A percentile compares a stretch with the other conserved stretches of the same genome.
These are phyloP conservation scores for Wickerhamiella parazyma DNA, from an alignment of 805 yeast species.

Conservation along the genomic window DNA sequence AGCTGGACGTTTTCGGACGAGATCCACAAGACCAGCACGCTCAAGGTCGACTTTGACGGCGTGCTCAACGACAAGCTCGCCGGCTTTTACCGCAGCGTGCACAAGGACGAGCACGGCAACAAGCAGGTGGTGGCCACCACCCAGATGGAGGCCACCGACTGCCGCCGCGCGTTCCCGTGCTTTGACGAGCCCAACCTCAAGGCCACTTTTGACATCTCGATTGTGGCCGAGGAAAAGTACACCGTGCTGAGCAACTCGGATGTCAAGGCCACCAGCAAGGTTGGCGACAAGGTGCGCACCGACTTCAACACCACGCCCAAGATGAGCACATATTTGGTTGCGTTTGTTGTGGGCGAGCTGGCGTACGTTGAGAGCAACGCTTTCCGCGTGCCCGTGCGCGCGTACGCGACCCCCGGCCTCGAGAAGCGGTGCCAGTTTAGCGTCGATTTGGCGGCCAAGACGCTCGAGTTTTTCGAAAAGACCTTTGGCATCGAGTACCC, in stretches of 20 bases:
- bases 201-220: conserved; percentile 47
- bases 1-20: conserved; percentile 40
- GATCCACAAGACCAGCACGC: conserved; percentile 36
- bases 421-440: conserved; percentile 51
- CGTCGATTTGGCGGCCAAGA: conserved; percentile 48
- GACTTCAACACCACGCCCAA: conserved; percentile 50
- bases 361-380: conserved; percentile 42
- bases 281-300: conserved; percentile 33
- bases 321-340: conserved; percentile 64
- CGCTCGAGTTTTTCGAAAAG: conserved; percentile 51
- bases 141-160: conserved; percentile 66
- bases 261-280: conserved; percentile 30
- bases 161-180: conserved; percentile 66
- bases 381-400: conserved; percentile 52
- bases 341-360: conserved; percentile 59
- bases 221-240: conserved; percentile 37
- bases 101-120: conserved; percentile 38
- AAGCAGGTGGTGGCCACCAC: conserved; percentile 49
- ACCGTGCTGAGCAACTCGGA: conserved; percentile 62
- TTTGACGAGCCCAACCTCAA: conserved; percentile 61
- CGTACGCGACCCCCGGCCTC: conserved; percentile 55
- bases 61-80: conserved; percentile 54
- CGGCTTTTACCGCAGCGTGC: conserved; percentile 58
- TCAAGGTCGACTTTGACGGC: conserved; percentile 42
- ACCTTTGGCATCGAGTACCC: conserved; percentile 63